Conservation (phyloP, 306 rosid genomes). For the Vigna nakashimae region DNA sequence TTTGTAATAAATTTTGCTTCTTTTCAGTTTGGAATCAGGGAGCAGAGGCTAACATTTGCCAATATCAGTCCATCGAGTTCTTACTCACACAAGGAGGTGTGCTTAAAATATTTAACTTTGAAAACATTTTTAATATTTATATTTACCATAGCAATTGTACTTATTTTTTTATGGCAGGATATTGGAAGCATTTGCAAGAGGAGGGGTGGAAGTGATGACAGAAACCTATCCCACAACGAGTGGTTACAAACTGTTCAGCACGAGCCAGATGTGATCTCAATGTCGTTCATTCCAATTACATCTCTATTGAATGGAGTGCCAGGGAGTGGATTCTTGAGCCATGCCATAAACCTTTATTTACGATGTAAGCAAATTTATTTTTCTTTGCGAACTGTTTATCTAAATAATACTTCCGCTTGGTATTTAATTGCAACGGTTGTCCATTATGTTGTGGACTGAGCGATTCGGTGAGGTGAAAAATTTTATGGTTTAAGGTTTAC, state of each 20-base stretch:
- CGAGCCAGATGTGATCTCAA: constrained; percentile 92
- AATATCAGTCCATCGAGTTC: constrained; percentile 77
- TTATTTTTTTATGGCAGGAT: constrained; percentile 65
- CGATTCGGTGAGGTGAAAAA: not conserved
- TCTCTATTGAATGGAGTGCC: constrained; percentile 94
- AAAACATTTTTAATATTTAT: constrained; percentile 27
- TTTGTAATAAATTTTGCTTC: constrained; percentile 46
- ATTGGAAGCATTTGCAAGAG: constrained; percentile 74
- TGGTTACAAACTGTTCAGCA: constrained; percentile 90
- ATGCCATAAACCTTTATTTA: constrained; percentile 95
- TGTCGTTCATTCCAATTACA: constrained; percentile 94
- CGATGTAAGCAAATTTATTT: constrained; percentile 74
- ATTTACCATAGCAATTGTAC: constrained; percentile 24
- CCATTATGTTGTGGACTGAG: constrained; percentile 13
- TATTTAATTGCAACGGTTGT: constrained; percentile 30
- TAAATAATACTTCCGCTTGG: constrained; percentile 19
- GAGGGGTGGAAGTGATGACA: constrained; percentile 84
- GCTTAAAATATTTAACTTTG: constrained; percentile 40
- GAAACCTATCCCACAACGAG: constrained; percentile 67
- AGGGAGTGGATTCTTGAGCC: constrained; percentile 98
- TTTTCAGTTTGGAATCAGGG: constrained; percentile 78
- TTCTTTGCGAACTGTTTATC: constrained; percentile 29
- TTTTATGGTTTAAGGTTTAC: not conserved
- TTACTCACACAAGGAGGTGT: constrained; percentile 90
- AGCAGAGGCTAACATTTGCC: constrained; percentile 81